phyloP scores from a whole-genome alignment of 768 basidiomycete genomes.

The Auricularia sp. region DNA sequence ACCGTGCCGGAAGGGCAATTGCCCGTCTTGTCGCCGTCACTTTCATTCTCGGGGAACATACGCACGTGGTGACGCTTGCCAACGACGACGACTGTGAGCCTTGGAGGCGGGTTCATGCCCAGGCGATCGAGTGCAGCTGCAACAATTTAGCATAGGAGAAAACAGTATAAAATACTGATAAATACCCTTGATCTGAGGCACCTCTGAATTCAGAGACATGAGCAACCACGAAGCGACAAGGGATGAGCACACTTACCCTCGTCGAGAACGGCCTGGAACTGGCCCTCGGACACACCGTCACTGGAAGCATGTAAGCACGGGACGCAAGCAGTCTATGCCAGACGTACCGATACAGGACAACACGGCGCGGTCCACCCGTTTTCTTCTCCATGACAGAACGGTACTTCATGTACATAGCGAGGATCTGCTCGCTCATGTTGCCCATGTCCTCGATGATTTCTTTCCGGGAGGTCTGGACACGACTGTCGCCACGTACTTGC shows the following conservation, averaged over 20 bases:
- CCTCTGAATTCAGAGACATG: constrained; percentile 25
- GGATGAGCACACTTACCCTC: constrained; percentile 29
- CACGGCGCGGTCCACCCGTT: constrained; percentile 45
- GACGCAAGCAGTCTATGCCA: constrained; percentile 1
- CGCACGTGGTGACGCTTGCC: constrained; percentile 66
- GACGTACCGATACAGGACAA: constrained; percentile 63
- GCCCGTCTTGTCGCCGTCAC: constrained; percentile 52
- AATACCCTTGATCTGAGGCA: constrained; percentile 47
- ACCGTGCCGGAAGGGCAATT: constrained; percentile 75
- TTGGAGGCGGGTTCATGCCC: constrained; percentile 37
- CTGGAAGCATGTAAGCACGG: neutral
- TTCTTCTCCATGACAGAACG: constrained; percentile 44
- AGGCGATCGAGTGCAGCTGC: constrained; percentile 54
- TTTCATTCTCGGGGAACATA: constrained; percentile 39
- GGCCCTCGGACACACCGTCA: constrained; percentile 51
- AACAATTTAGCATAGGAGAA: constrained; percentile 3
- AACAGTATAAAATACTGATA: constrained; percentile 1
- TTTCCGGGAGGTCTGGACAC: constrained; percentile 55
- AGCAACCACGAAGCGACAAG: constrained; percentile 1
- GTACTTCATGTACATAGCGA: constrained; percentile 50
- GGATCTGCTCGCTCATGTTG: constrained; percentile 51
- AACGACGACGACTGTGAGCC: constrained; percentile 69
- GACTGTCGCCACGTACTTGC: constrained; percentile 59
- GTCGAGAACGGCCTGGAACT: constrained; percentile 39
- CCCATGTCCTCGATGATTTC: constrained; percentile 70